Percentiles rank a stretch among this genome's conserved stretches.
phyloP scores from a whole-genome alignment of 2,329 filamentous ascomycete genomes.

The Botrytis fabae region DNA sequence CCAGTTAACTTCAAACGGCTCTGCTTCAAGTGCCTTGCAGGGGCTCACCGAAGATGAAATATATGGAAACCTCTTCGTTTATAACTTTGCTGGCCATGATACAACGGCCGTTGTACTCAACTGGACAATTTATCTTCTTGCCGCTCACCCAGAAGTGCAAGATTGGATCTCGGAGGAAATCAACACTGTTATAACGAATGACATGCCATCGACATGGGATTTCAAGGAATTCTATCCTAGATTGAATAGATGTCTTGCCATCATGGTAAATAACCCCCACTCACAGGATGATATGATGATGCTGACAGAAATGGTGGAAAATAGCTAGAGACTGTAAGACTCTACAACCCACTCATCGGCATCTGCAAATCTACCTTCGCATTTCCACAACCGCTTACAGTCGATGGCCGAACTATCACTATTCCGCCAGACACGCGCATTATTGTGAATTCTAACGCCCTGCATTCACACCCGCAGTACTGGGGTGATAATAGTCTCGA shows the following conservation, averaged over 20 bases:
- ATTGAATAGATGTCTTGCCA: slow-evolving; percentile 45
- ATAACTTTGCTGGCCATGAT: slow-evolving; percentile 40
- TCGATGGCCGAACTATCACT: not conserved
- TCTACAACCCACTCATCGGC: slow-evolving; percentile 10
- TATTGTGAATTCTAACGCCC: not conserved
- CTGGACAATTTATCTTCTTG: slow-evolving; percentile 35
- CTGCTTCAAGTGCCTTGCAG: not conserved
- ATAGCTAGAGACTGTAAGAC: slow-evolving; percentile 9
- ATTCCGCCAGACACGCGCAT: slow-evolving; percentile 10
- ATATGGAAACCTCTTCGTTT: slow-evolving; percentile 40
- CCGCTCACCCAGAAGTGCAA: slow-evolving; percentile 29
- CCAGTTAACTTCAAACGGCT: not conserved
- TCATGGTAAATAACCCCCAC: slow-evolving; percentile 37
- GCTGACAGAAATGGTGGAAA: not conserved
- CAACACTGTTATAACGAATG: slow-evolving; percentile 33
- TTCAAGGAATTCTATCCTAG: slow-evolving; percentile 45
- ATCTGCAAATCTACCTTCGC: slow-evolving; percentile 13
- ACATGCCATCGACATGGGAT: slow-evolving; percentile 38
- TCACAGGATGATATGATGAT: not conserved
- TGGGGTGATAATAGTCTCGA: slow-evolving; percentile 1
- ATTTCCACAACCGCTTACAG: not conserved
- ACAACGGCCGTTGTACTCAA: slow-evolving; percentile 38
- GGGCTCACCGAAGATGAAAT: slow-evolving; percentile 42
- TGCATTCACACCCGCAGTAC: slow-evolving; percentile 11
- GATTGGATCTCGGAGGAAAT: slow-evolving; percentile 34